Evolutionary conservation across 192 early-diverging fungal genomes (phyloP), one percentile per base, ranked within the genome.

Genomic region (Geosiphon pyriformis): DNA sequence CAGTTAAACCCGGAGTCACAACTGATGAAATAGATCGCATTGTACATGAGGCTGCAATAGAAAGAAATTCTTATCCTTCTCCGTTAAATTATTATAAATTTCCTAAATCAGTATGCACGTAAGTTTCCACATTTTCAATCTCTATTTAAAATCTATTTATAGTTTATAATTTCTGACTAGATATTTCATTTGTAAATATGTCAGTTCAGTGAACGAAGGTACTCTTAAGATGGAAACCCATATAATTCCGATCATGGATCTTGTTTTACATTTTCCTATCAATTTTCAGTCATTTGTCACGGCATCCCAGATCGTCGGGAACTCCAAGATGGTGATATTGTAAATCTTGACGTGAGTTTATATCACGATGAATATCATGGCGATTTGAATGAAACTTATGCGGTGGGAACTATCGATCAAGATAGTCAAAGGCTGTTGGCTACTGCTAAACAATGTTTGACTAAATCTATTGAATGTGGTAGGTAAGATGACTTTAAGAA

Each of bases 21-120:
- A 96, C 95, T 0, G 94, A 98, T 68, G 93, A 95, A 73, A 94
- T 99, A 62, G 97, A 99, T 70, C 83, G 92, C 12, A 82, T 96
- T 46, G 88, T 98, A 55, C 97, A 99, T 64, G 94, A 98, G 65
- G 97, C 95, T 11, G 90, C 85, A 1, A 84, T 99, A 52, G 93
- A 86, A 72, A 90, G 97, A 53, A 86, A 88, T 55, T 86, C 87
- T 17, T 99, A 99, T 68, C 97, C 97, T 22, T 97, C 94, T 15
- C 92, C 97, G 51, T 80, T 99, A 42, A 98, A 98, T 80, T 99
- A 99, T 81, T 89, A 91, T 74, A 73, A 85, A 34, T 99, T 96
- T 76, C 95, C 95, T 17, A 98, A 98, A 77, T 95, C 94, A 37
- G 85, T 88, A 73, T 99, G 97, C 81, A 95, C 89, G 63, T 85